These are phyloP conservation scores for Cydonia oblonga DNA, from an alignment of 331 rosid species.

Conservation along the genomic window DNA sequence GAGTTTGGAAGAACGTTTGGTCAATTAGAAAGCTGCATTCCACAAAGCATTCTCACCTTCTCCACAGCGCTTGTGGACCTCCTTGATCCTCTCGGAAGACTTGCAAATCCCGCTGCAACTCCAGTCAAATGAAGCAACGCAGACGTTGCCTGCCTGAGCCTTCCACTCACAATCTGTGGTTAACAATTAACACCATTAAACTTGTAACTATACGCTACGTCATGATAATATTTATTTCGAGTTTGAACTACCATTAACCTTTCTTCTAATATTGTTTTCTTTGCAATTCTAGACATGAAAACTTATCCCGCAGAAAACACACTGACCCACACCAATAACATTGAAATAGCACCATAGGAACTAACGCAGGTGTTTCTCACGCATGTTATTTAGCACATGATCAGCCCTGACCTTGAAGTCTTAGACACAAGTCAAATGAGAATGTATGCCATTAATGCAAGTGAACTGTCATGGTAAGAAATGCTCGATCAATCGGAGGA, in stretches of 20 bases:
- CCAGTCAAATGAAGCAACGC: constrained; percentile 54
- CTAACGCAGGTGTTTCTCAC: not conserved
- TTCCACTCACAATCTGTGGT: constrained; percentile 55
- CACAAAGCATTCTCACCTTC: constrained; percentile 50
- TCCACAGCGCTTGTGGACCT: constrained; percentile 51
- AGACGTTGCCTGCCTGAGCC: constrained; percentile 53
- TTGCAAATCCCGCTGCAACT: constrained; percentile 54
- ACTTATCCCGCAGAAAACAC: not conserved
- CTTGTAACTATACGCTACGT: not conserved
- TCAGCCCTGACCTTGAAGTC: not conserved
- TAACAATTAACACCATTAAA: constrained; percentile 5
- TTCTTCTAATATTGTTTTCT: not conserved
- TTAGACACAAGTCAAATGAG: not conserved
- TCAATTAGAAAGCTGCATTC: constrained; percentile 31
- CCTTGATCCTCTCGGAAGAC: constrained; percentile 52
- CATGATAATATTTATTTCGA: not conserved
- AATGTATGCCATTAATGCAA: not conserved
- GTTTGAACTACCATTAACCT: not conserved
- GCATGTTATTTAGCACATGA: not conserved
- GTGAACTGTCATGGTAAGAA: not conserved
- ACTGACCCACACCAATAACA: not conserved
- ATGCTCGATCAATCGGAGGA: not conserved
- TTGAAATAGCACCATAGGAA: not conserved
- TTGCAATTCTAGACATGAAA: not conserved
- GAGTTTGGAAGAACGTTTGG: constrained; percentile 21